Evolutionary conservation across 805 yeast genomes (phyloP).

Genomic region (Suhomyces faveliae): DNA sequence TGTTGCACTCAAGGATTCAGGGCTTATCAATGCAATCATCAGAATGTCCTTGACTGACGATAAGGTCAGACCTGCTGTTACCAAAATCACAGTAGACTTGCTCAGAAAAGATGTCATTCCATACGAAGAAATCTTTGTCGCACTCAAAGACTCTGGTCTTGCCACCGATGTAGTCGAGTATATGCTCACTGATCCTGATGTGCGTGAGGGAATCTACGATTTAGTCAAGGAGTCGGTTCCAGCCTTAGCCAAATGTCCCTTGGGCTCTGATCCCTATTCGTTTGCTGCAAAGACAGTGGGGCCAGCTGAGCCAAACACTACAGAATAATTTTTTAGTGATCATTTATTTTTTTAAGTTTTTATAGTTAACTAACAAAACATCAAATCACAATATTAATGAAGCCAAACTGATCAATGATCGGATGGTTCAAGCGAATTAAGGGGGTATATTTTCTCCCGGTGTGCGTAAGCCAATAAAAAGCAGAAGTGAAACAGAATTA

Average conservation of each 20-base stretch:
- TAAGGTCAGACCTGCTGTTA: constrained; percentile 23
- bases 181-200: constrained; percentile 27
- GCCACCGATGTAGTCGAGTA: constrained; percentile 27
- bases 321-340: not conserved
- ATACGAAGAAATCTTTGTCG: constrained; percentile 28
- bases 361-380: not conserved
- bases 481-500: constrained; percentile 5
- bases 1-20: constrained; percentile 26
- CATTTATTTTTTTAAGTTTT: not conserved
- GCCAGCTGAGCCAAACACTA: not conserved
- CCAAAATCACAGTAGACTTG: constrained; percentile 23
- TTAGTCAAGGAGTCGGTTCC: constrained; percentile 19
- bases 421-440: not conserved
- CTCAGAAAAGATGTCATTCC: constrained; percentile 31
- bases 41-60: constrained; percentile 29
- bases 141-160: constrained; percentile 30
- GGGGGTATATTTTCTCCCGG: not conserved
- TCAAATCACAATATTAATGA: not conserved
- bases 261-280: not conserved
- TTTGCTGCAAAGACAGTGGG: not conserved
- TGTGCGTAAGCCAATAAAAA: not conserved
- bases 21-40: constrained; percentile 27
- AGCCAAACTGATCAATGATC: not conserved
- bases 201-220: constrained; percentile 26
- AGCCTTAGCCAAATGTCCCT: not conserved